Evolutionary conservation across 495 filamentous ascomycete genomes (phyloP).

Genomic region (Hypoxylon subgilvum): DNA sequence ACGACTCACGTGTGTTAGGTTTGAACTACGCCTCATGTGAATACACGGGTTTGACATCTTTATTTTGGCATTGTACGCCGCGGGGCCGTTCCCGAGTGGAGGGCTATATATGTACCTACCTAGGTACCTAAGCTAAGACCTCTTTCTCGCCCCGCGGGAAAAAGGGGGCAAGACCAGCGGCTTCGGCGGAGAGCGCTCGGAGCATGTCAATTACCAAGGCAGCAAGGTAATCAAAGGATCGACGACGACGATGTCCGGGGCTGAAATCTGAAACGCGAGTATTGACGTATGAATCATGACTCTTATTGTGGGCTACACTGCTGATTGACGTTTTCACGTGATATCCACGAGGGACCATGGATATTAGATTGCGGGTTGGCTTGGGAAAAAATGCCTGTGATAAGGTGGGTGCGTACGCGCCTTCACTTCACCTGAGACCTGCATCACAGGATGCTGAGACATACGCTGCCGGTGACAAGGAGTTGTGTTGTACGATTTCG

Average conservation of each 20-base stretch:
- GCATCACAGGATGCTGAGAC: constrained; percentile 4
- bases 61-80: constrained; percentile 11
- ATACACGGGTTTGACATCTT: constrained; percentile 15
- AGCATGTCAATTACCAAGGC: constrained; percentile 22
- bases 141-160: constrained; percentile 1
- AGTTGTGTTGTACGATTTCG: not conserved
- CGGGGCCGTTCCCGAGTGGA: not conserved
- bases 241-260: constrained; percentile 26
- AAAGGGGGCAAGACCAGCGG: constrained; percentile 14
- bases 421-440: too few species aligned
- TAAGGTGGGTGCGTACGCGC: too few species aligned
- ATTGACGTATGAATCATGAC: constrained; percentile 19
- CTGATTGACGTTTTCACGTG: constrained; percentile 9
- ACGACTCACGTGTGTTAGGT: too few species aligned
- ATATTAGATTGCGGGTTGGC: not conserved
- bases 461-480: not conserved
- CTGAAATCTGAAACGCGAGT: constrained; percentile 30
- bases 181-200: constrained; percentile 8
- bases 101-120: not conserved
- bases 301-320: not conserved
- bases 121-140: not conserved
- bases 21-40: too few species aligned
- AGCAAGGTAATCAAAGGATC: constrained; percentile 37
- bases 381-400: not conserved
- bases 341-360: constrained; percentile 1